phyloP scores from a whole-genome alignment of 2,329 filamentous ascomycete genomes.

The Clonostachys byssicola region DNA sequence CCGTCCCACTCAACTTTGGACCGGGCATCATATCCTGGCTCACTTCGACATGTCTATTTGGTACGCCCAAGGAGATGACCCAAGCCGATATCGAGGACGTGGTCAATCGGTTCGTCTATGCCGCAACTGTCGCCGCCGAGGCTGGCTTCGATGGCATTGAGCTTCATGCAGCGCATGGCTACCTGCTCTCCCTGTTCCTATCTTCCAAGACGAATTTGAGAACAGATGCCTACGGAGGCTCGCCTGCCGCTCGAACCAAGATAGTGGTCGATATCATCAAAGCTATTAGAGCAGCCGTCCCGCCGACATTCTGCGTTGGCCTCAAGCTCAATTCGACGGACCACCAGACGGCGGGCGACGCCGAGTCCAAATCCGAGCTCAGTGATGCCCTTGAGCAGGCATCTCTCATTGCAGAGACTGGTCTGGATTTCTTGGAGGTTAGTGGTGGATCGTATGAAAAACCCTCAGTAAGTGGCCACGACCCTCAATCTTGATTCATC shows the following conservation, averaged over 20 bases:
- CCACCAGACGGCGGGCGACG: constrained; percentile 34
- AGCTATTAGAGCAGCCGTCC: constrained; percentile 30
- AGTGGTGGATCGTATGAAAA: constrained; percentile 59
- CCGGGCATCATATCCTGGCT: constrained; percentile 23
- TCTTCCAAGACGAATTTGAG: constrained; percentile 43
- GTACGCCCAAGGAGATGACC: constrained; percentile 53
- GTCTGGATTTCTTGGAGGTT: constrained; percentile 65
- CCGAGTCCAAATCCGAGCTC: constrained; percentile 16
- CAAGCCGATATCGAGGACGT: constrained; percentile 47
- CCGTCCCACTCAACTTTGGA: constrained; percentile 36
- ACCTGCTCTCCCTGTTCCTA: constrained; percentile 53
- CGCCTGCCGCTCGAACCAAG: constrained; percentile 38
- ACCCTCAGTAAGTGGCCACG: constrained; percentile 27
- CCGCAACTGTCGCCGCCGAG: constrained; percentile 39
- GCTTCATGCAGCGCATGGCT: constrained; percentile 50
- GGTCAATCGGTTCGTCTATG: constrained; percentile 45
- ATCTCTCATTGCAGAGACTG: constrained; percentile 37
- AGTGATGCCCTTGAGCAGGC: constrained; percentile 56
- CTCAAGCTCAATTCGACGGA: constrained; percentile 56
- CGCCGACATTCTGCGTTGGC: constrained; percentile 39
- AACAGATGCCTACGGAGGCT: constrained; percentile 52
- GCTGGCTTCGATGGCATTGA: constrained; percentile 41
- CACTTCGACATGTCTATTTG: constrained; percentile 31
- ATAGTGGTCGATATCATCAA: constrained; percentile 46
- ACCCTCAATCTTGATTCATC: background rate